Evolutionary conservation across 176 grass and related monocot genomes (phyloP).

Genomic region (Musa troglodytarum): DNA sequence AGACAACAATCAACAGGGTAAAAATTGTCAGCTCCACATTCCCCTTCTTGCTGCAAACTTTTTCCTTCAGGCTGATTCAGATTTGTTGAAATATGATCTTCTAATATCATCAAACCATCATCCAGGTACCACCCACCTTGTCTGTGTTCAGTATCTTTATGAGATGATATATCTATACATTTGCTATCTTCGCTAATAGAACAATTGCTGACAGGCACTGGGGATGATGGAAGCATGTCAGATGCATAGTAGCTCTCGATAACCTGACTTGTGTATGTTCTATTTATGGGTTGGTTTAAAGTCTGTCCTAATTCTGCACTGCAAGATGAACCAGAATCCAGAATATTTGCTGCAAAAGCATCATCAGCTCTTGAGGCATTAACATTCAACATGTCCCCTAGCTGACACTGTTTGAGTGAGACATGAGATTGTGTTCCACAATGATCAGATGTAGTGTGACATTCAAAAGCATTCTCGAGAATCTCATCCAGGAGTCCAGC

Average conservation of each 20-base stretch:
- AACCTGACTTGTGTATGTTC: slow-evolving; percentile 40
- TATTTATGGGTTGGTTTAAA: slow-evolving; percentile 21
- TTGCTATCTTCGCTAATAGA: slow-evolving; percentile 21
- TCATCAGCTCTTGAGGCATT: slow-evolving; percentile 12
- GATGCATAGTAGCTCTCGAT: slow-evolving; percentile 76
- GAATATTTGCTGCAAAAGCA: slow-evolving; percentile 14
- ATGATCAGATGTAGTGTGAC: slow-evolving; percentile 5
- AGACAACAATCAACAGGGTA: slow-evolving; percentile 35
- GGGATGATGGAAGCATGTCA: slow-evolving; percentile 36
- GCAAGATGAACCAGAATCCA: slow-evolving; percentile 23
- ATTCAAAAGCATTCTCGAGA: slow-evolving; percentile 74
- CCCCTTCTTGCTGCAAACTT: slow-evolving; percentile 29
- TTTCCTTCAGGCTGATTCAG: slow-evolving; percentile 21
- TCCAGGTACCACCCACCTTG: slow-evolving; percentile 70
- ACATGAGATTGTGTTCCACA: slow-evolving; percentile 23
- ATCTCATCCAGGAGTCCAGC: slow-evolving; percentile 88
- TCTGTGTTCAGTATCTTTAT: slow-evolving; percentile 36
- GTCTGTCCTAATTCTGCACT: slow-evolving; percentile 14
- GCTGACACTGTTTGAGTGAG: slow-evolving; percentile 36
- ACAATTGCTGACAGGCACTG: not conserved
- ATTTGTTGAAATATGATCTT: slow-evolving; percentile 81
- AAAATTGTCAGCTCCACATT: slow-evolving; percentile 28
- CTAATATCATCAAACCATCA: slow-evolving; percentile 53
- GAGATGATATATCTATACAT: slow-evolving; percentile 17
- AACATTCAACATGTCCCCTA: slow-evolving; percentile 28